These are phyloP conservation scores for Penicillium sp. DNA, from an alignment of 2,329 filamentous ascomycete species.

Conservation along the genomic window DNA sequence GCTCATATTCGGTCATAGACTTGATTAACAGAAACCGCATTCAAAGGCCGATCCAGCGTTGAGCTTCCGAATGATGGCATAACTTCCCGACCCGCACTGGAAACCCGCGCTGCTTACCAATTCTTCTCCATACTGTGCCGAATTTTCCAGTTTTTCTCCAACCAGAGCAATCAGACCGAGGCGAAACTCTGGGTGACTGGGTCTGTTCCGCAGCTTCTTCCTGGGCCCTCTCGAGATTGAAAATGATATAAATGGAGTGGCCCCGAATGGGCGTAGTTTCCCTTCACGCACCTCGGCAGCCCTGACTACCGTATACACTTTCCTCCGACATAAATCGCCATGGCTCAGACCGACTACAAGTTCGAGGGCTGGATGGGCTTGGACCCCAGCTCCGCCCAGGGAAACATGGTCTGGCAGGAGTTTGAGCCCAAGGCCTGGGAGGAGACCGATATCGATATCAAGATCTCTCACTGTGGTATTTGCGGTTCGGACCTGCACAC, in stretches of 20 bases:
- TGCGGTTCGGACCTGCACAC: conserved; percentile 65
- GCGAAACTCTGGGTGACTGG: conserved; percentile 9
- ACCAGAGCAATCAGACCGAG: neutral
- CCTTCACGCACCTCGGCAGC: neutral
- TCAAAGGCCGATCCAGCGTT: neutral
- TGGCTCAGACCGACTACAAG: conserved; percentile 46
- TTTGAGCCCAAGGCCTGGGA: conserved; percentile 68
- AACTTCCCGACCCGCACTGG: neutral
- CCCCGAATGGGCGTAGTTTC: neutral
- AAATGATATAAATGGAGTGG: conserved; percentile 17
- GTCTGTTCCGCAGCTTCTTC: conserved; percentile 4
- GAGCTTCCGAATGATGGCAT: neutral
- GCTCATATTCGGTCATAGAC: neutral
- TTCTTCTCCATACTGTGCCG: conserved; percentile 8
- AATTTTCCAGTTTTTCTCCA: conserved; percentile 11
- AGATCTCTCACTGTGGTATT: conserved; percentile 65
- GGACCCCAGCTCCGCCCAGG: conserved; percentile 51
- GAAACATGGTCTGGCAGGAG: conserved; percentile 58
- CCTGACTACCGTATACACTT: neutral
- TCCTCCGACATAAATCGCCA: conserved; percentile 2
- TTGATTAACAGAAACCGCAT: too few species aligned
- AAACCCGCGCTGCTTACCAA: conserved; percentile 21
- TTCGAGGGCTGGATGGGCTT: conserved; percentile 62
- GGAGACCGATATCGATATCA: conserved; percentile 66
- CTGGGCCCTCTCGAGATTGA: neutral